Evolutionary conservation across 2,329 filamentous ascomycete species (phyloP), one percentile per base, ranked within the genome.

Genomic region (Calonectria henricotiae): DNA sequence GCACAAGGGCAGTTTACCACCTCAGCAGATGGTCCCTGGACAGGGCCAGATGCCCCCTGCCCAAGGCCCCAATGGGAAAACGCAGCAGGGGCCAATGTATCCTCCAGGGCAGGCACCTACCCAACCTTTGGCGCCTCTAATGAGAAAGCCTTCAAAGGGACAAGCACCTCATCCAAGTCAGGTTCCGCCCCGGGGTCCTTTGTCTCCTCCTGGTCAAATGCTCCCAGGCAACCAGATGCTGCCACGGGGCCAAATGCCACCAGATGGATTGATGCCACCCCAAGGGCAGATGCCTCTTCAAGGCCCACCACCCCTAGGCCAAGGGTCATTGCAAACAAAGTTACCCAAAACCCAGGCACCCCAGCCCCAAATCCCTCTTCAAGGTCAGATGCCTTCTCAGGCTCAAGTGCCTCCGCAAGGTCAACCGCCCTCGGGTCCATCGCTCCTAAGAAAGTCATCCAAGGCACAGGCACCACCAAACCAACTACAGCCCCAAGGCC

Each of bases 111-210:
- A 75, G 27, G 60, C 44, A 3, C 55, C 70, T 1, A 65, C 62
- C 44, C 55, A 63, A 43, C 69, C 32, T 13, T 32, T 62, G 15
- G 66, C 58, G 6, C 69, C 72, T 27, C 55, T 75, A 6, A 65
- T 76, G 51, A 67, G 71, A 30, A 76, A 76, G 41, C 73, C 71
- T n/a, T 75, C 74, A 4, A 72, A 62, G 17, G 73, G 69, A 3
- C 69, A 71, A 12, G 68, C 68, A 1, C 49, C 63, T 6, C 41
- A 39, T 35, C 8, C 62, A n/a, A 51, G 39, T 1, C 67, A 65
- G 30, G 27, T 49, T 35, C 70, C 58, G 4, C 35, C 35, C 44
- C 41, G 13, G 30, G 35, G 54, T 12, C 20, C 20, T 11, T 17
- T 60, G 23, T 5, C 54, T 12, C 41, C 62, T 20, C 61, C 60